Percentiles rank a stretch among this genome's conserved stretches.
These are phyloP conservation scores for Amanita rubescens DNA, from an alignment of 768 basidiomycete species.

Conservation along the genomic window DNA sequence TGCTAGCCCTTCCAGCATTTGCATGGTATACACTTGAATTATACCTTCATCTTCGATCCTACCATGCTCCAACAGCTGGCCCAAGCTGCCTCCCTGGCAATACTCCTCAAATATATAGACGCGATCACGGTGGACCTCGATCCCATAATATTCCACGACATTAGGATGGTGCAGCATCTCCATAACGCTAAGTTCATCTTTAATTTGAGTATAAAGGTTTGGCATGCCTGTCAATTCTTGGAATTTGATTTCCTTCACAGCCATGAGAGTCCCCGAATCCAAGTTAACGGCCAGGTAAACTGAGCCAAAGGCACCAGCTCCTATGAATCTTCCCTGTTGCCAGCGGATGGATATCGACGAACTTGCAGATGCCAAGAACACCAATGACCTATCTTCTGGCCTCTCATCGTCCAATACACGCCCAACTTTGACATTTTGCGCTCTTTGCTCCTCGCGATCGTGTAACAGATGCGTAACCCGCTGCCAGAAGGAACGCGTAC, in stretches of 20 bases:
- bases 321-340: conserved; percentile 98
- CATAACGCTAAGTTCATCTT: conserved; percentile 96
- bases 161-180: conserved; percentile 96
- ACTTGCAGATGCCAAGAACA: conserved; percentile 91
- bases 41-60: conserved; percentile 96
- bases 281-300: conserved; percentile 98
- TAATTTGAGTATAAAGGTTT: conserved; percentile 85
- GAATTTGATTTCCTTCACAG: conserved; percentile 98
- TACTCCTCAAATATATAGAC: conserved; percentile 99
- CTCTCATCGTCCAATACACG: conserved; percentile 92
- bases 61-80: conserved; percentile 83
- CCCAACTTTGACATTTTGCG: conserved; percentile 67
- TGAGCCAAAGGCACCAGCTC: conserved; percentile 98
- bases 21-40: conserved; percentile 91
- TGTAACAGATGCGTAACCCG: conserved; percentile 50
- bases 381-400: conserved; percentile 86
- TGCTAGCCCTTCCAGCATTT: conserved; percentile 90
- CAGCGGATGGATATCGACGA: conserved; percentile 94
- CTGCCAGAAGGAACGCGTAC: conserved; percentile 74
- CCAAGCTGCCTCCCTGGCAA: conserved; percentile 93
- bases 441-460: conserved; percentile 59
- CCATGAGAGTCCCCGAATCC: conserved; percentile 94
- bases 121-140: conserved; percentile 97
- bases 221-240: conserved; percentile 88
- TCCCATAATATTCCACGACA: conserved; percentile 97